Percentiles rank a stretch among this genome's conserved stretches.
These are phyloP conservation scores for Candida ovalis DNA, from an alignment of 805 yeast species.

Conservation along the genomic window DNA sequence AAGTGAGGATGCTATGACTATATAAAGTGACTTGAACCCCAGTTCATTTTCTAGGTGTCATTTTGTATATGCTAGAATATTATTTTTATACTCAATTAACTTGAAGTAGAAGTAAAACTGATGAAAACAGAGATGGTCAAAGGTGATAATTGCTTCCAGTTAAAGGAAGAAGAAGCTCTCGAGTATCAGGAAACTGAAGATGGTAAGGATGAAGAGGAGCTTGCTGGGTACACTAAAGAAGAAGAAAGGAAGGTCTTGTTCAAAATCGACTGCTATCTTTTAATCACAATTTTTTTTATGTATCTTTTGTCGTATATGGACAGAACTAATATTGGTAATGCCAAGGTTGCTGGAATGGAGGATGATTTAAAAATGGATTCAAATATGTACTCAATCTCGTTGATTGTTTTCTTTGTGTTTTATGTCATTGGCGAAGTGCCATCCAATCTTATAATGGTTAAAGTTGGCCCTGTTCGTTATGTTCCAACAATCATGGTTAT, in stretches of 20 bases:
- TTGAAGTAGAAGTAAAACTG: not conserved
- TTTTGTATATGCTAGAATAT: not conserved
- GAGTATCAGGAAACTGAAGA: not conserved
- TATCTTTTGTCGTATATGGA: conserved; percentile 49
- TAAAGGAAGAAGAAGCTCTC: not conserved
- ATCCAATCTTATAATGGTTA: conserved; percentile 30
- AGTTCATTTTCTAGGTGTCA: no score
- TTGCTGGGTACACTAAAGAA: conserved; percentile 14
- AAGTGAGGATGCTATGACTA: not conserved
- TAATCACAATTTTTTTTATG: conserved; percentile 20
- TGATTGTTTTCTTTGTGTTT: conserved; percentile 31
- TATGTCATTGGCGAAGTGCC: conserved; percentile 41
- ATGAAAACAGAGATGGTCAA: not conserved
- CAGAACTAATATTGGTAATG: conserved; percentile 46
- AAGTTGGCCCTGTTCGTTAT: conserved; percentile 36
- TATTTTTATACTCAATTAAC: no score
- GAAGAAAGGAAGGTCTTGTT: conserved; percentile 13
- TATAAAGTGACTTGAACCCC: not conserved
- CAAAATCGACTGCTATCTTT: conserved; percentile 16
- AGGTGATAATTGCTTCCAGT: not conserved
- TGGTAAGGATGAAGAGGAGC: conserved; percentile 5
- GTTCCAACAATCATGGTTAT: conserved; percentile 31
- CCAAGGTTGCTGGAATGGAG: conserved; percentile 11
- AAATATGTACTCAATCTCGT: conserved; percentile 4
- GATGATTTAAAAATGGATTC: conserved; percentile 5